Evolutionary conservation across 2,329 filamentous ascomycete genomes (phyloP).

Genomic region (Pseudocercospora crystallina): DNA sequence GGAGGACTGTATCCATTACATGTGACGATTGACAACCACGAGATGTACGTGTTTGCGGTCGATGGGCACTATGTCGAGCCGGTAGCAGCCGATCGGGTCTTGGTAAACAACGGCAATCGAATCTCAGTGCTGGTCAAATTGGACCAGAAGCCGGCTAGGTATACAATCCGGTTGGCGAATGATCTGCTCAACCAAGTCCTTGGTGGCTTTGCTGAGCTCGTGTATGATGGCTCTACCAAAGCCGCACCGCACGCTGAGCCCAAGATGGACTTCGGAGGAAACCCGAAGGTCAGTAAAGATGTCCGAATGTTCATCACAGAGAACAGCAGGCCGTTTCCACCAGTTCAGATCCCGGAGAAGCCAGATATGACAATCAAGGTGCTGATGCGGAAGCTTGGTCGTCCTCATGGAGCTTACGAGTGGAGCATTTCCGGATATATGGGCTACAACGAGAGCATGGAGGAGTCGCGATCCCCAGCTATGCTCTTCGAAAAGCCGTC

Average conservation of each 20-base stretch:
- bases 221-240: slow-evolving; percentile 42
- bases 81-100: slow-evolving; percentile 49
- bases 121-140: slow-evolving; percentile 54
- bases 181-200: slow-evolving; percentile 14
- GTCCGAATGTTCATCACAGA: slow-evolving; percentile 22
- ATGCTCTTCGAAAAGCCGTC: slow-evolving; percentile 8
- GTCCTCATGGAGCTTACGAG: slow-evolving; percentile 20
- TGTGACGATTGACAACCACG: slow-evolving; percentile 24
- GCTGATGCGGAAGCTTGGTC: slow-evolving; percentile 20
- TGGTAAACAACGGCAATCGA: slow-evolving; percentile 53
- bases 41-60: slow-evolving; percentile 11
- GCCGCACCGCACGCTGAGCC: slow-evolving; percentile 29
- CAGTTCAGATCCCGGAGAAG: slow-evolving; percentile 6
- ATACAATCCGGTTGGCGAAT: slow-evolving; percentile 11
- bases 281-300: slow-evolving; percentile 28
- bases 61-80: slow-evolving; percentile 51
- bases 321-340: slow-evolving; percentile 19
- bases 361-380: slow-evolving; percentile 22
- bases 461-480: slow-evolving; percentile 13
- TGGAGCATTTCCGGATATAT: slow-evolving; percentile 20
- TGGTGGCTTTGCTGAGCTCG: slow-evolving; percentile 13
- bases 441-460: slow-evolving; percentile 19
- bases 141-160: slow-evolving; percentile 43
- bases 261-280: slow-evolving; percentile 54
- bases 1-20: slow-evolving; percentile 52